Base-by-base conservation (phyloP, 306 rosid species). In the Dicorynia guianensis region DNA sequence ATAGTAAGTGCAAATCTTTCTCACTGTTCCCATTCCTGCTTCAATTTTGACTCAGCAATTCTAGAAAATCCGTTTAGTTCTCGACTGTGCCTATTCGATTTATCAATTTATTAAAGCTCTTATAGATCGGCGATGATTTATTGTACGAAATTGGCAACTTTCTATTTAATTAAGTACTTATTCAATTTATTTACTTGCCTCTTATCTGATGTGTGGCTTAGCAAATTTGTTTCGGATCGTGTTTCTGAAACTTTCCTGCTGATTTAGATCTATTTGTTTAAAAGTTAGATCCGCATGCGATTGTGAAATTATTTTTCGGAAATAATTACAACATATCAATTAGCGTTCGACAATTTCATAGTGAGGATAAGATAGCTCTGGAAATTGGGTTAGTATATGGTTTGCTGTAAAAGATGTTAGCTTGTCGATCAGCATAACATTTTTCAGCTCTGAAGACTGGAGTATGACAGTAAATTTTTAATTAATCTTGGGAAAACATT, bases 1-100 rank as follows among this genome's bases (percentile, higher is more conserved):
- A 83, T 95, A 95, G 98, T 95, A 82, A 82, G 98, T 84, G 63
- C 72, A 11, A 78, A 73, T 75, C 71, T 56, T 56, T 7, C 19
- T 57, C 11, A 7, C 12, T 67, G 2, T 7, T 60, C 11, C 5
- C 35, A 0, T 49, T 36, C 67, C 36, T 40, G 25, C 77, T 69
- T 78, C 50, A 76, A 36, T 79, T 81, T 7, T 13, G 43, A 12
- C 46, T 7, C 52, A 36, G 34, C 10, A n/a, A 50, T 67, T 25
- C n/a, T 20, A 3, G 2, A 43, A 72, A 7, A 69, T 46, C 20
- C 8, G 6, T 18, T 15, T 1, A 46, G 36, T 44, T 7, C 0
- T 6, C 4, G 44, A 43, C 55, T 20, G 57, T 46, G 0, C 15
- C 49, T 42, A 7, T 38, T 30, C 25, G 1, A 33, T 15, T 46